Evolutionary conservation across 2,329 filamentous ascomycete genomes (phyloP), one percentile per base, ranked within the genome.

Genomic region (Xylariaceae sp.): DNA sequence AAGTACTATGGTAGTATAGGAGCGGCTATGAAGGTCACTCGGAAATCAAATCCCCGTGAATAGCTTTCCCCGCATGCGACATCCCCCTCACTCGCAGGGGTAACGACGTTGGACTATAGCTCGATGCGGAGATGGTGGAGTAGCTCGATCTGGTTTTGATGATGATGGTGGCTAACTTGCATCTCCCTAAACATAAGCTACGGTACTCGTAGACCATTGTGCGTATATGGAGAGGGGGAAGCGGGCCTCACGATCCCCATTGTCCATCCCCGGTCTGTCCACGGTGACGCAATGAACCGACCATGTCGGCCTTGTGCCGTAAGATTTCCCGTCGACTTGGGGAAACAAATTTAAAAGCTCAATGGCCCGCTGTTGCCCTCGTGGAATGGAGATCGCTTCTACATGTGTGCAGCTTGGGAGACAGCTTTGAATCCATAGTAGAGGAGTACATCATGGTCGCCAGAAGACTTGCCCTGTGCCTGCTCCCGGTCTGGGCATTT

Each of bases 121-220:
- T 50, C 16, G 14, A 52, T 62, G 60, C 60, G 57, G 57, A 60
- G 60, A 53, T 26, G 17, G 50, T 57, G 57, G 53, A 53, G 56
- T 54, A 62, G 57, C 48, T 60, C 40, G 46, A 31, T 29, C 28
- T 54, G 26, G 17, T 33, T 47, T 40, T 12, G 33, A 21, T 12
- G 33, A 47, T 26, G 47, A 56, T 56, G 29, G 24, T 19, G 24
- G 17, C 17, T 43, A 31, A 53, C 43, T 36, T 24, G 28, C 46
- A 41, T 33, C 52, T 52, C 46, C 31, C 23, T 29, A 48, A 39
- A 26, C 40, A 33, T 16, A 46, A n/a, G 23, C 34, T 31, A 29
- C 14, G n/a, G n/a, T 52, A 11, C 9, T 33, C 16, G 16, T 23
- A 43, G 21, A 44, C 26, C 26, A 37, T 56, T 33, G 7, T 31